Evolutionary conservation across 2,329 filamentous ascomycete genomes (phyloP), one percentile per base, ranked within the genome.

Genomic region (Fonsecaea nubica): DNA sequence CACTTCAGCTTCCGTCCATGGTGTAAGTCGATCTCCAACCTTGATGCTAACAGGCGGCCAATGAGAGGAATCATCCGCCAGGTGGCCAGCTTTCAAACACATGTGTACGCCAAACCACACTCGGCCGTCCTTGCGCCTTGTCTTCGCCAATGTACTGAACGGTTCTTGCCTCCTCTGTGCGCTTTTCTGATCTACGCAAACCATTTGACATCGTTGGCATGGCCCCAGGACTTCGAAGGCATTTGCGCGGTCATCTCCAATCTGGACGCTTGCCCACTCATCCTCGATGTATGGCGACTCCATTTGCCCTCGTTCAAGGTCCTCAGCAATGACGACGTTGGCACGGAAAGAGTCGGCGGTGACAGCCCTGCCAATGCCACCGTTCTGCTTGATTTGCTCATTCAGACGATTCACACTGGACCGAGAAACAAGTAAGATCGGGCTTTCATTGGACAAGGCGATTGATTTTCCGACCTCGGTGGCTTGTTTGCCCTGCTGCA

Each of bases 131-230:
- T 92, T 88, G 64, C 92, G 87, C 72, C 95, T 86, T 10, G 92
- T 96, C 81, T 96, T 97, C 1, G 91, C 90, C 65, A 99, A 80
- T 0, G 93, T 97, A 3, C 91, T 86, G 75, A 95, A 96, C 0
- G 95, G 95, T 77, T 98, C 95, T 69, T 92, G 88, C 69, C 89
- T 87, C 76, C 88, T 91, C 69, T 88, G 84, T 0, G 89, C 93
- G 12, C 90, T 97, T 55, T 88, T 82, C 77, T 97, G 95, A 74
- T 99, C 89, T 54, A 98, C 87, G 76, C 94, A 97, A 9, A 99
- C 90, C 93, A 99, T 98, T 77, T 97, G 93, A 73, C 95, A 99
- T 66, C 95, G 84, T 67, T 92, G 87, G 74, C 95, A 99, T 2
- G 91, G 87, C 0, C 93, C 94, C 4, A 98, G 80, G 74, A 96